Evolutionary conservation across 225 moss, liverwort and hornwort species (phyloP).

Genomic region (Anthoceros angustus): DNA sequence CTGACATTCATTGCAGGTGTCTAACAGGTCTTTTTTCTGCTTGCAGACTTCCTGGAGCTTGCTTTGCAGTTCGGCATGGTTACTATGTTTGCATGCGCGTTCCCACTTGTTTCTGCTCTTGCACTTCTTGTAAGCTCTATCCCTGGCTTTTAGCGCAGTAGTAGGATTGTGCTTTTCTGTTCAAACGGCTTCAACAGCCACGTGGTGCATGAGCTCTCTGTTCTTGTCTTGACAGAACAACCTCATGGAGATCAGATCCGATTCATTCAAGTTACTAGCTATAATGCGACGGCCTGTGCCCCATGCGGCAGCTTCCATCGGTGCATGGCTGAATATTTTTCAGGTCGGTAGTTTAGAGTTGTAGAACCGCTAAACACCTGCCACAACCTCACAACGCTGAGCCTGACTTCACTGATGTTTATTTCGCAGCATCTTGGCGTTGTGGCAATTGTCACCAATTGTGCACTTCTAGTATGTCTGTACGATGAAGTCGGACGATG

Average conservation of each 20-base stretch:
- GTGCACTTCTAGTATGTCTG: constrained; percentile 65
- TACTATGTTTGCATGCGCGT: constrained; percentile 76
- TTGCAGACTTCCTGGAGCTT: constrained; percentile 71
- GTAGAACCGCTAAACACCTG: background rate
- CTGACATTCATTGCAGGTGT: background rate
- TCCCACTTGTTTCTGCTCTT: constrained; percentile 68
- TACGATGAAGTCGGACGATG: constrained; percentile 76
- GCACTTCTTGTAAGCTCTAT: constrained; percentile 51
- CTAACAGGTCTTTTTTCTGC: background rate
- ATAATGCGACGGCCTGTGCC: constrained; percentile 82
- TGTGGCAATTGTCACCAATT: constrained; percentile 80
- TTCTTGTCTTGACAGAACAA: constrained; percentile 38
- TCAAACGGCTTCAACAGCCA: background rate
- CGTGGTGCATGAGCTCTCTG: background rate
- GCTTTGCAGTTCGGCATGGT: constrained; percentile 92
- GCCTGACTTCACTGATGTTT: background rate
- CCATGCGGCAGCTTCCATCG: constrained; percentile 62
- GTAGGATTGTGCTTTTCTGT: background rate
- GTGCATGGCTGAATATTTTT: constrained; percentile 80
- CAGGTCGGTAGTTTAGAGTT: constrained; percentile 28
- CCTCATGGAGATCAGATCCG: constrained; percentile 81
- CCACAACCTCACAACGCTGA: background rate
- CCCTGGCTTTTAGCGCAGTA: background rate
- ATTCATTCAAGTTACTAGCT: constrained; percentile 76
- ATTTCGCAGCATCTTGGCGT: constrained; percentile 55